Conservation (phyloP, 495 filamentous ascomycete species). For the Amphirosellinia nigrospora region DNA sequence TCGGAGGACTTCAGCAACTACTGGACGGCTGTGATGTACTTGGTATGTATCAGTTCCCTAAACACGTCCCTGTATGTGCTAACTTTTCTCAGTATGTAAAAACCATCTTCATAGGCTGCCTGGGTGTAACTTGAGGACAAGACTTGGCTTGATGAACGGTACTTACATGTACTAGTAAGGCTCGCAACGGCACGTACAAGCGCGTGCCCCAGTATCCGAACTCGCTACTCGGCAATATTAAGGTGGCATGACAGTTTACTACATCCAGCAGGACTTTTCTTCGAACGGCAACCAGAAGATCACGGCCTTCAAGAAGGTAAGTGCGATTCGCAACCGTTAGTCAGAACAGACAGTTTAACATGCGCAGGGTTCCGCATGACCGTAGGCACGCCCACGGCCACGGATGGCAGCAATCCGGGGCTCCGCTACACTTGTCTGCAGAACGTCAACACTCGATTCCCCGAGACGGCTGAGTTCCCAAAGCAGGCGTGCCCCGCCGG, state of each 20-base stretch:
- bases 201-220: slow-evolving; percentile 41
- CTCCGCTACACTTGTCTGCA: slow-evolving; percentile 39
- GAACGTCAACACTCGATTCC: slow-evolving; percentile 43
- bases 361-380: slow-evolving; percentile 50
- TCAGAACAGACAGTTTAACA: slow-evolving; percentile 24
- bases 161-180: slow-evolving; percentile 38
- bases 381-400: slow-evolving; percentile 41
- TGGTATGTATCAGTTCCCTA: slow-evolving; percentile 27
- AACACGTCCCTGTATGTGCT: slow-evolving; percentile 17
- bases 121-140: slow-evolving; percentile 16
- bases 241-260: slow-evolving; percentile 56
- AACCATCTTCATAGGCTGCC: slow-evolving; percentile 15
- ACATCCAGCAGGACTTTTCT: slow-evolving; percentile 45
- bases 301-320: slow-evolving; percentile 50
- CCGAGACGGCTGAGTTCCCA: slow-evolving; percentile 33
- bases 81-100: slow-evolving; percentile 24
- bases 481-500: slow-evolving; percentile 38
- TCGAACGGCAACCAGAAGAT: slow-evolving; percentile 49
- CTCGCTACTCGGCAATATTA: slow-evolving; percentile 38
- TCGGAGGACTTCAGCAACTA: slow-evolving; percentile 49
- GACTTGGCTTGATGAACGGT: slow-evolving; percentile 17
- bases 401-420: slow-evolving; percentile 28
- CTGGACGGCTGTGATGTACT: slow-evolving; percentile 47
- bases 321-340: slow-evolving; percentile 21
- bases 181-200: slow-evolving; percentile 50